Evolutionary conservation across 2,329 filamentous ascomycete species (phyloP), one percentile per base, ranked within the genome.

Genomic region (Fusarium sterilihyphosum): DNA sequence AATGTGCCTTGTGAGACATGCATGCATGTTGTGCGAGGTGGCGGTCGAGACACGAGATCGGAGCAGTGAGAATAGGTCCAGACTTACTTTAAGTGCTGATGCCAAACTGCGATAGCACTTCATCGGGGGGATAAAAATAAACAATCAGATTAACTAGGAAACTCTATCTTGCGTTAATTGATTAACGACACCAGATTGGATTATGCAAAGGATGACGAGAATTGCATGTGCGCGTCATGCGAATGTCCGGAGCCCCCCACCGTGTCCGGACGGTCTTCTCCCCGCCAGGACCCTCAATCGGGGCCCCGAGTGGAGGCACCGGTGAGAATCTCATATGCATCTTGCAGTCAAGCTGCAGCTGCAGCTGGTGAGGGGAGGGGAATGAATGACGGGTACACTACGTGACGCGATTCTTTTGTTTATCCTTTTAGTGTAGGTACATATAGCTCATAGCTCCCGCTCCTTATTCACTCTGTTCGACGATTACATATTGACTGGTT

Each of bases 371-470:
- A 49, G 26, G 41, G 52, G 58, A 50, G 65, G 60, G 65, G 70
- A 53, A 73, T 73, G 70, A 58, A 75, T 75, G 73, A 75, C 73
- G 73, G 73, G 65, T 60, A 75, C 56, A 75, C 73, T 74, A 62
- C 41, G 52, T 62, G 72, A 75, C 68, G 68, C 68, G 64, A 66
- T 40, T 56, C 24, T 44, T 60, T 73, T 73, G 53, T 73, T 66
- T 60, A 61, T 52, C 24, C 12, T 22, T 73, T 14, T 26, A 35
- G 29, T 14, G 17, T 31, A 24, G n/a, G 24, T 59, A 54, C 47
- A 43, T 71, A 70, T 66, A 71, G 10, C 53, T 61, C 20, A 31
- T 12, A n/a, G 31, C 24, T 43, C 41, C 38, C 44, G 33, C 18
- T 24, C 4, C 6, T 3, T 20, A 16, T 44, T 47, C n/a, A 40